Evolutionary conservation across 2,329 filamentous ascomycete genomes (phyloP).

Genomic region (Lachnellula suecica): DNA sequence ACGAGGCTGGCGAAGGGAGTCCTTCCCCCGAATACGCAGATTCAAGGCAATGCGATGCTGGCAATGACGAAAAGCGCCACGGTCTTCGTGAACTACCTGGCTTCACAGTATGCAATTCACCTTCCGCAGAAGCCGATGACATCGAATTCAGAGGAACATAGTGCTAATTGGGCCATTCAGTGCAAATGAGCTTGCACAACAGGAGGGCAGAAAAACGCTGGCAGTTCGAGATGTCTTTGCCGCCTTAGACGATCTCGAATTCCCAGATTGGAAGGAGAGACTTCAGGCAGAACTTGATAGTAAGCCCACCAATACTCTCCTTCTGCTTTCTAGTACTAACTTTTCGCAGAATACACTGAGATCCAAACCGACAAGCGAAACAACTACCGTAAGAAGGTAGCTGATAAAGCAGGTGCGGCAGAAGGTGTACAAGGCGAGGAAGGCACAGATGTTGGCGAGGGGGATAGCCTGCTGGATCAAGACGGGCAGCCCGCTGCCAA

Average conservation of each 20-base stretch:
- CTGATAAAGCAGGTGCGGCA: slow-evolving; percentile 50
- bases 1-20: slow-evolving; percentile 78
- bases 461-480: slow-evolving; percentile 20
- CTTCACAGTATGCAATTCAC: slow-evolving; percentile 61
- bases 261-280: slow-evolving; percentile 65
- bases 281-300: slow-evolving; percentile 76
- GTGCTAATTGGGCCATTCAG: slow-evolving; percentile 40
- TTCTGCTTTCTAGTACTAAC: background rate
- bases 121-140: background rate
- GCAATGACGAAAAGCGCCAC: slow-evolving; percentile 81
- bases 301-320: slow-evolving; percentile 40
- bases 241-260: slow-evolving; percentile 74
- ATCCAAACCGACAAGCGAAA: slow-evolving; percentile 74
- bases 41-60: slow-evolving; percentile 77
- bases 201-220: slow-evolving; percentile 75
- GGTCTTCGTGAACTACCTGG: slow-evolving; percentile 80
- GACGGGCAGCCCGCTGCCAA: slow-evolving; percentile 32
- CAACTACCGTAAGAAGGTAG: slow-evolving; percentile 68
- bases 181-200: slow-evolving; percentile 69
- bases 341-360: slow-evolving; percentile 60
- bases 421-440: background rate
- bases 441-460: slow-evolving; percentile 12
- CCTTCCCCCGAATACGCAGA: slow-evolving; percentile 76
- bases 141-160: background rate
- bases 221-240: slow-evolving; percentile 73